Base-by-base conservation (phyloP, 225 moss, liverwort and hornwort species). In the Marchantia polymorpha region DNA sequence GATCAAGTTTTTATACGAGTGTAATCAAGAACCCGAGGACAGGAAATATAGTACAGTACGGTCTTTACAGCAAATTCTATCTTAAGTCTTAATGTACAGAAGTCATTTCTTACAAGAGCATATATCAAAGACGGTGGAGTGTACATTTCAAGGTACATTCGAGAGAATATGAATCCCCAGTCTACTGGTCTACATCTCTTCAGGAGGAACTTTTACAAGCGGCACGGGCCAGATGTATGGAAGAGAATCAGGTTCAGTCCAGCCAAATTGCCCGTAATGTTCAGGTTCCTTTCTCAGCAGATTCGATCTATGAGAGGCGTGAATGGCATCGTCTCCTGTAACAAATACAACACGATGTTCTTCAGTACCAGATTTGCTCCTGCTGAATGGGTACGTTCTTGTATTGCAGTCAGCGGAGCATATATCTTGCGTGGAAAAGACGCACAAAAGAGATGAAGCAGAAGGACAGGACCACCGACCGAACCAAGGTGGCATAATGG, bases 251-350 rank as follows among this genome's bases (percentile, higher is more conserved):
- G 77, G 58, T 73, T 88, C 90, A 19, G 68, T 77, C 90, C 90
- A 90, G 3, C 86, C 86, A 49, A 88, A 90, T 64, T 88, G 88
- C 27, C 77, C 64, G 56, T 90, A 90, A 64, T 90, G 82, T 67
- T 81, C 84, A 7, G 84, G 86, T 74, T 88, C 88, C 84, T 90
- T 90, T 30, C 90, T 87, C 53, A 90, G 75, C 75, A 90, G 60
- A 73, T 90, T 90, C 59, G 90, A 90, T 52, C 90, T 82, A 73
- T 90, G 90, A 7, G 90, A 90, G 31, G 88, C 86, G 77, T 90
- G 90, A 78, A 90, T 80, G 49, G n/a, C 52, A 14, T 90, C 88
- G 59, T 90, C 86, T 8, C 90, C 90, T 90, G 84, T 46, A 74
- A 26, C 3, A 19, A 52, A 25, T 23, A 26, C 3, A 4, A 26